Conservation (phyloP, 441 rosid species). For the Gossypium davidsonii region DNA sequence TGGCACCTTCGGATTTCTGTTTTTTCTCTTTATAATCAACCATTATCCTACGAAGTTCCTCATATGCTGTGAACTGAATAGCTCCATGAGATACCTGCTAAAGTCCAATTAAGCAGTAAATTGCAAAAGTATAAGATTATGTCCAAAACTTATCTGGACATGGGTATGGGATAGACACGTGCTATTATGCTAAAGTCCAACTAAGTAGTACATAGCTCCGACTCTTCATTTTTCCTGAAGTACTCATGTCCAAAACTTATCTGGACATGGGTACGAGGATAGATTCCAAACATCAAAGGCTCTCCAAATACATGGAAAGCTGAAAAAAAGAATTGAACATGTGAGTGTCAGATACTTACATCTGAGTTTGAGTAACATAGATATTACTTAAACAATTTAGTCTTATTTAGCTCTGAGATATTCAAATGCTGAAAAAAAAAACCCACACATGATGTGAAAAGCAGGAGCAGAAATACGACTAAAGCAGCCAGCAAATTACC, state of each 20-base stretch:
- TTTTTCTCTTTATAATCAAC: conserved; percentile 42
- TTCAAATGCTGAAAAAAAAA: background rate
- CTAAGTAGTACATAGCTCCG: too few relatives aligned
- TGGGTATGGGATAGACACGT: too few relatives aligned
- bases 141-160: background rate
- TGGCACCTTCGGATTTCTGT: conserved; percentile 24
- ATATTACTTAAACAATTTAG: background rate
- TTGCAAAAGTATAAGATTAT: conserved; percentile 12
- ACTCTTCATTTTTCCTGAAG: background rate
- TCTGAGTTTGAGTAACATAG: background rate
- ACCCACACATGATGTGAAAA: background rate
- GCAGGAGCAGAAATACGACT: background rate
- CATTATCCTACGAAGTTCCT: conserved; percentile 70
- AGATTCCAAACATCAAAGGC: background rate
- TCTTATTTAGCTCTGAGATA: background rate
- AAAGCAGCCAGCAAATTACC: conserved; percentile 39
- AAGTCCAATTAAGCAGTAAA: conserved; percentile 25
- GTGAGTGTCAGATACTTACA: background rate
- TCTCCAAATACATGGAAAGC: background rate
- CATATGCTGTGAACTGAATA: conserved; percentile 84
- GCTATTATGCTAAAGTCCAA: too few relatives aligned
- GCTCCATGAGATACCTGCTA: conserved; percentile 98
- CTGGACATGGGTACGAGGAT: background rate
- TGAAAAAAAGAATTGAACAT: background rate
- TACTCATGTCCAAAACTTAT: background rate